phyloP scores from a whole-genome alignment of 2,329 filamentous ascomycete genomes.

The Aspergillus clavatus region DNA sequence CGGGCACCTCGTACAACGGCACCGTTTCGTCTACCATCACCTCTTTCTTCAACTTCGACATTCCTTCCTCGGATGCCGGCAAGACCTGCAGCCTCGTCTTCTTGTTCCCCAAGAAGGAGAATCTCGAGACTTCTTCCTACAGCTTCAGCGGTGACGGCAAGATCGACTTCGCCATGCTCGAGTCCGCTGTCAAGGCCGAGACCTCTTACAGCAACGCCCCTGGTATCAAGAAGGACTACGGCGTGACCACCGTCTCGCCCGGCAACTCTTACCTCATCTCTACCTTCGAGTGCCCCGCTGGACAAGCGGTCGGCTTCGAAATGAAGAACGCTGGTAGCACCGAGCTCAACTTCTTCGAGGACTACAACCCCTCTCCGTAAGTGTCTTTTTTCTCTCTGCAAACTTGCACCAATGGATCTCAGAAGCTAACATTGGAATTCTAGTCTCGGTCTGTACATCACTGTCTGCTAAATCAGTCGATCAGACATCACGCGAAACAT shows the following conservation, averaged over 20 bases:
- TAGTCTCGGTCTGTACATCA: constrained; percentile 41
- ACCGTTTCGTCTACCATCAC: constrained; percentile 50
- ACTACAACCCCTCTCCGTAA: constrained; percentile 53
- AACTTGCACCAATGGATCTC: not conserved
- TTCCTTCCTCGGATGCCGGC: constrained; percentile 50
- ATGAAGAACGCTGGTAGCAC: constrained; percentile 50
- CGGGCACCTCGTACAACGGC: constrained; percentile 54
- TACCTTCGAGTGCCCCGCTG: constrained; percentile 53
- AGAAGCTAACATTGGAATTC: constrained; percentile 12
- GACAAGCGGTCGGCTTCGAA: constrained; percentile 49
- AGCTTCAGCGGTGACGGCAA: constrained; percentile 51
- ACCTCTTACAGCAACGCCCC: constrained; percentile 56
- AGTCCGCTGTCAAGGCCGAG: constrained; percentile 39
- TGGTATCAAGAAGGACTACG: constrained; percentile 41
- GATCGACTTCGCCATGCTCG: constrained; percentile 51
- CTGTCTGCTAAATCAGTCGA: constrained; percentile 31
- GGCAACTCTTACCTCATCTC: constrained; percentile 53
- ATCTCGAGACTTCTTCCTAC: constrained; percentile 58
- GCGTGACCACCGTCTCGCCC: constrained; percentile 43
- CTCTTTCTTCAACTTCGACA: constrained; percentile 66
- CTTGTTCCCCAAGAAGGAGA: constrained; percentile 54
- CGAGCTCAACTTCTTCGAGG: constrained; percentile 58
- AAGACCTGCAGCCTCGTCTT: constrained; percentile 63
- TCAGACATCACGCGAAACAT: constrained; percentile 12
- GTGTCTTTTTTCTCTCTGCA: constrained; percentile 13